Evolutionary conservation across 257 asterid genomes (phyloP).

Genomic region (Solanum pimpinellifolium): DNA sequence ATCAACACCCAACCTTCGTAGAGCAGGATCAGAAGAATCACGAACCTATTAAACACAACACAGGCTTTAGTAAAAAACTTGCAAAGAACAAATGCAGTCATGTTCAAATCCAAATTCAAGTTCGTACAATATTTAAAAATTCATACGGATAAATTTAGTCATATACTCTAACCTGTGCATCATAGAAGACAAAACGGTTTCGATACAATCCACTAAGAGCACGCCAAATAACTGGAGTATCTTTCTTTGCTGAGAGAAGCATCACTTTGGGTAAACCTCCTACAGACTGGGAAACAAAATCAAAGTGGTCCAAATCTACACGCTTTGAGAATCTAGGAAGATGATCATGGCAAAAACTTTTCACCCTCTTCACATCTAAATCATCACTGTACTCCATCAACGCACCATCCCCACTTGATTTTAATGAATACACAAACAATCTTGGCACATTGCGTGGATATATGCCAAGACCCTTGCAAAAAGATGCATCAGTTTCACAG

Average conservation of each 20-base stretch:
- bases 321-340: conserved; percentile 84
- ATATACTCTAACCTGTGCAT: conserved; percentile 45
- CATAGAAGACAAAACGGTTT: conserved; percentile 58
- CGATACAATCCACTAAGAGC: conserved; percentile 71
- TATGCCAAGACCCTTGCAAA: conserved; percentile 69
- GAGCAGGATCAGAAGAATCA: conserved; percentile 48
- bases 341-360: conserved; percentile 56
- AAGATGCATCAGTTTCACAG: conserved; percentile 59
- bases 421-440: conserved; percentile 50
- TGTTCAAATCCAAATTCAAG: not conserved
- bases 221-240: conserved; percentile 88
- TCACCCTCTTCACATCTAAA: conserved; percentile 45
- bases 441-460: conserved; percentile 53
- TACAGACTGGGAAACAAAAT: conserved; percentile 26
- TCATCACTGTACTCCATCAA: conserved; percentile 69
- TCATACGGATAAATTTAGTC: not conserved
- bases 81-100: not conserved
- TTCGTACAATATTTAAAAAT: not conserved
- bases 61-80: not conserved
- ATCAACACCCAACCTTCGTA: conserved; percentile 46
- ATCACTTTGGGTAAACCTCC: conserved; percentile 61
- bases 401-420: conserved; percentile 41
- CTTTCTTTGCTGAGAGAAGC: conserved; percentile 82
- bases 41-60: conserved; percentile 34
- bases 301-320: conserved; percentile 34